Evolutionary conservation across 345 rosid species (phyloP), one percentile per base, ranked within the genome.

Genomic region (Eucalyptus globulus): DNA sequence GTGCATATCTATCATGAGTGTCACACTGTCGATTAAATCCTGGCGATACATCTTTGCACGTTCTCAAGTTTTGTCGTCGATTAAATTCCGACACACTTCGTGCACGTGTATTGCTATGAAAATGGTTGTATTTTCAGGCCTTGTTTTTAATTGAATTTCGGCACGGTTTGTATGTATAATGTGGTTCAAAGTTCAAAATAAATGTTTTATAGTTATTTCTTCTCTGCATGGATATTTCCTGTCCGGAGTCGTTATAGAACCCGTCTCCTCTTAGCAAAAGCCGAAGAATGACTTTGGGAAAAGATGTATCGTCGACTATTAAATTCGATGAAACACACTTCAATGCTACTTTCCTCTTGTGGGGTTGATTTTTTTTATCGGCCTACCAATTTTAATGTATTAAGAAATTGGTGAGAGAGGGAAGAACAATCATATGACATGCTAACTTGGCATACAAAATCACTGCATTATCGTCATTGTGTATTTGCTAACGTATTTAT

Each of bases 191-290:
- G 26, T 21, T 53, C 58, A 19, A 53, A 53, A 53, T 53, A 53
- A 17, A 53, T 19, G 5, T 53, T 53, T 53, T 53, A 21, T 19
- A 19, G 11, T 53, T 21, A 19, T 8, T 53, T 53, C 10, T 53
- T 21, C 2, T 53, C 0, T 19, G 2, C 2, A 0, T 19, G 1
- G 58, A 21, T 53, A 19, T 53, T 19, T 21, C 26, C 1, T 21
- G 1, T 21, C 0, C 1, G 0, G 2, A 53, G 26, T 21, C 5
- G 1, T 53, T 0, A 53, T 53, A 0, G 0, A 53, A 53, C 58
- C 11, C 2, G 0, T 53, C 0, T 19, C 26, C 2, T 2, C 11
- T 21, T 1, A 21, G 11, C 24, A 53, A 53, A 53, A 53, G 58
- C 58, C 24, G 0, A 53, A 53, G 5, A 53, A 53, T 53, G 58